Conservation (phyloP, 1,284 basidiomycete species). For the Ganoderma multipileum region DNA sequence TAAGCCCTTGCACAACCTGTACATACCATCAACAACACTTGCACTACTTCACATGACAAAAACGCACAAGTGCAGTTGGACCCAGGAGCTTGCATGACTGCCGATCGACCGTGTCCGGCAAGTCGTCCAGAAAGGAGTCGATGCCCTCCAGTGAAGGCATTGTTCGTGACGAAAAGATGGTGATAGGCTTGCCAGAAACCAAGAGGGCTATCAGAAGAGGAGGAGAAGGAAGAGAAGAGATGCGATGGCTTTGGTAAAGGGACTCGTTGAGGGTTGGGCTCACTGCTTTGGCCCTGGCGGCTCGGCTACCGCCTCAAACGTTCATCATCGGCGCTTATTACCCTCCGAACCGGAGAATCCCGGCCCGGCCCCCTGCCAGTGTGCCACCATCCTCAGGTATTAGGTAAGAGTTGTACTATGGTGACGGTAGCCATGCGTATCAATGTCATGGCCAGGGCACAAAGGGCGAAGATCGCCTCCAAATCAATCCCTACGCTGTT, state of each 20-base stretch:
- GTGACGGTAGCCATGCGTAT: too few species aligned
- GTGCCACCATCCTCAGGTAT: too few species aligned
- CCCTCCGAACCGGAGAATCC: neutral
- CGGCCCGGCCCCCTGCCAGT: too few species aligned
- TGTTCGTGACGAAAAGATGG: constrained; percentile 11
- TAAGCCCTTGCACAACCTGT: constrained; percentile 81
- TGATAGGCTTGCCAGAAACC: constrained; percentile 9
- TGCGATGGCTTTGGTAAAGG: constrained; percentile 16
- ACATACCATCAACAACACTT: neutral
- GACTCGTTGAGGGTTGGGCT: too few species aligned
- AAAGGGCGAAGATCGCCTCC: too few species aligned
- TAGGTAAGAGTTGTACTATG: too few species aligned
- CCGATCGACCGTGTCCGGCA: constrained; percentile 58
- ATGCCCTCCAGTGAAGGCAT: constrained; percentile 29
- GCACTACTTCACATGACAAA: neutral
- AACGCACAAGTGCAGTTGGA: constrained; percentile 68
- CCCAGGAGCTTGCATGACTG: constrained; percentile 70
- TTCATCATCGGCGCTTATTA: neutral
- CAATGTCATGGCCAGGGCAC: too few species aligned
- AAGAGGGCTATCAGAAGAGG: constrained; percentile 5
- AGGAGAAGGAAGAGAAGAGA: constrained; percentile 13
- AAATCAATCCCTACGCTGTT: too few species aligned
- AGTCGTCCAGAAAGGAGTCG: constrained; percentile 37
- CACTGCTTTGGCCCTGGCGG: neutral
- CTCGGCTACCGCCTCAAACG: neutral